These are phyloP conservation scores for Colletotrichum sansevieriae DNA, from an alignment of 2,329 filamentous ascomycete genomes.

Conservation along the genomic window DNA sequence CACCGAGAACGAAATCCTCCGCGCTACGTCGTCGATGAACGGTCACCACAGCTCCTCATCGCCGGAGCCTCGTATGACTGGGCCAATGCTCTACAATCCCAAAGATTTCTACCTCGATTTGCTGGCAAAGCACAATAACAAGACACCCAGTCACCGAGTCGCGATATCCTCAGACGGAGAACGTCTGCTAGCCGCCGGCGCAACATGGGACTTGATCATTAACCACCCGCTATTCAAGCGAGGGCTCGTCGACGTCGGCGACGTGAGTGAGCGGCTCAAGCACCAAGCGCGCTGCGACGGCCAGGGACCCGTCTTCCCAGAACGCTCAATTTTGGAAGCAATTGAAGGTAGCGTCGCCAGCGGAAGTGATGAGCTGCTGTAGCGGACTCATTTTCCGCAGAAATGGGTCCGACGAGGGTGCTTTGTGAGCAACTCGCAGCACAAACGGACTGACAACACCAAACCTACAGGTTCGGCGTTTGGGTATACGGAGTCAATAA, in stretches of 20 bases:
- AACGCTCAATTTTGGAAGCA: conserved; percentile 77
- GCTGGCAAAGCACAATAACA: conserved; percentile 71
- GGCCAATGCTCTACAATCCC: conserved; percentile 78
- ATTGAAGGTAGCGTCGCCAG: conserved; percentile 84
- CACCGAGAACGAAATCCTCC: conserved; percentile 93
- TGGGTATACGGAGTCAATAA: conserved; percentile 37
- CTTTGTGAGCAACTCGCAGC: conserved; percentile 37
- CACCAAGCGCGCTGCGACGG: conserved; percentile 84
- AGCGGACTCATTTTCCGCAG: conserved; percentile 31
- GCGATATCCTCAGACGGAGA: conserved; percentile 75
- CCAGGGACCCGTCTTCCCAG: conserved; percentile 88
- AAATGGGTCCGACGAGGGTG: conserved; percentile 14
- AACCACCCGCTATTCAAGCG: conserved; percentile 80
- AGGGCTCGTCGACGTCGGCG: conserved; percentile 83
- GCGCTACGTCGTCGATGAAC: conserved; percentile 75
- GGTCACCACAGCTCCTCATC: conserved; percentile 55
- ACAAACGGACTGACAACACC: conserved; percentile 21
- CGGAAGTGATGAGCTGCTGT: conserved; percentile 80
- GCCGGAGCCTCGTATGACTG: conserved; percentile 67
- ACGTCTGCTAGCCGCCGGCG: conserved; percentile 78
- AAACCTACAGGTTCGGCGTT: conserved; percentile 38
- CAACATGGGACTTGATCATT: conserved; percentile 92
- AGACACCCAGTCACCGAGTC: conserved; percentile 77
- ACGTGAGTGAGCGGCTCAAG: conserved; percentile 85
- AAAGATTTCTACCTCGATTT: conserved; percentile 78